These are phyloP conservation scores for Eutypa lata DNA, from an alignment of 2,329 filamentous ascomycete species.

Conservation along the genomic window DNA sequence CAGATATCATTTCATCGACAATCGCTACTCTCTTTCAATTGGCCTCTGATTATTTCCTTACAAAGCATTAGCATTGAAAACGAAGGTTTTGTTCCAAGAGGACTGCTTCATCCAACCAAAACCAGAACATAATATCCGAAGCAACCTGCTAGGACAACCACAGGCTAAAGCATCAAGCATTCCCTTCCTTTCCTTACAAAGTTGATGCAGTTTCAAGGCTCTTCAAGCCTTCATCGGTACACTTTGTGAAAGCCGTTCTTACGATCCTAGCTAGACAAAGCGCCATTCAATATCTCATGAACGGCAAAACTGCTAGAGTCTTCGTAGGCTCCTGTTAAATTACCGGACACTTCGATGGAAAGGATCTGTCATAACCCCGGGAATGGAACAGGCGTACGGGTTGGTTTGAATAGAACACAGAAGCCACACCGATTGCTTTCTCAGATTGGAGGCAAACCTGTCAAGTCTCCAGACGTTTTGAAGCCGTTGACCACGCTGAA, in stretches of 20 bases:
- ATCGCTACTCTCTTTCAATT: no score
- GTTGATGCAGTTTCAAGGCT: no score
- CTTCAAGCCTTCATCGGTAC: no score
- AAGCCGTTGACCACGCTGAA: constrained; percentile 1
- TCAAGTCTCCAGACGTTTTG: constrained; percentile 2
- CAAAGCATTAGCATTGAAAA: no score
- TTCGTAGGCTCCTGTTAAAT: neutral
- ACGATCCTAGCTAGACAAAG: neutral
- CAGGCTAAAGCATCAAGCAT: no score
- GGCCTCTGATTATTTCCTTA: no score
- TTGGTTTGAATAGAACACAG: constrained; percentile 14
- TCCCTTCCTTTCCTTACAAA: no score
- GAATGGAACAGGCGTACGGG: neutral
- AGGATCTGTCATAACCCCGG: neutral
- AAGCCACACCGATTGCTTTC: constrained; percentile 10
- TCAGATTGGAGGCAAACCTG: constrained; percentile 5
- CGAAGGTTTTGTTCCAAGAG: no score
- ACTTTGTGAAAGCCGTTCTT: neutral
- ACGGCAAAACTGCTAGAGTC: neutral
- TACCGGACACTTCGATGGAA: neutral
- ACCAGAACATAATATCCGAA: no score
- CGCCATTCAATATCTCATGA: no score
- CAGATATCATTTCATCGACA: neutral
- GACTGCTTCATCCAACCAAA: no score
- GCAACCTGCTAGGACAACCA: no score